Percentiles rank a stretch among this genome's conserved stretches.
These are phyloP conservation scores for Escallonia herrerae DNA, from an alignment of 129 eudicot genomes.

Conservation along the genomic window DNA sequence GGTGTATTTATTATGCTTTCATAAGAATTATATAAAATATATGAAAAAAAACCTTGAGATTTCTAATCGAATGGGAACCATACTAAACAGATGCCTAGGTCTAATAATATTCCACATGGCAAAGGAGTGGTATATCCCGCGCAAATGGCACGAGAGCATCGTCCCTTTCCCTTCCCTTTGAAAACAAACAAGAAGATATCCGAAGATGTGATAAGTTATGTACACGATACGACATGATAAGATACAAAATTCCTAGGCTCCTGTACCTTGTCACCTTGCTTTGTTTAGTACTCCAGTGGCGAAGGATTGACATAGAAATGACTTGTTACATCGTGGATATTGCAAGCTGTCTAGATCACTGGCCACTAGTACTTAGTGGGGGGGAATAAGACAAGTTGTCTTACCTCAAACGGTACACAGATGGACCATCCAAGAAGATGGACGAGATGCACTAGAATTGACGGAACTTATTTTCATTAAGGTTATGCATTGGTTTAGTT, in stretches of 20 bases:
- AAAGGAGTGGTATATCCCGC: not conserved
- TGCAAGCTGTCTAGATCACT: not conserved
- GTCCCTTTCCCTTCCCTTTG: no score
- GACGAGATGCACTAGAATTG: no score
- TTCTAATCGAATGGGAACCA: no score
- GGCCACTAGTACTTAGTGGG: not conserved
- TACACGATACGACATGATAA: slow-evolving; percentile 10
- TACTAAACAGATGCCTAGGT: no score
- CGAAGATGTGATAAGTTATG: slow-evolving; percentile 10
- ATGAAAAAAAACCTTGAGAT: no score
- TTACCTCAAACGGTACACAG: not conserved
- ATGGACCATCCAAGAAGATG: no score
- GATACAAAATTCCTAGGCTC: not conserved
- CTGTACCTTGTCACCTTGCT: not conserved
- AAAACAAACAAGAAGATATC: not conserved
- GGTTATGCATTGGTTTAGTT: no score
- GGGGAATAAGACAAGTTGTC: not conserved
- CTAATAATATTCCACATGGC: not conserved
- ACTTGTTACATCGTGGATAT: not conserved
- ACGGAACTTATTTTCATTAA: no score
- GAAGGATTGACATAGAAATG: not conserved
- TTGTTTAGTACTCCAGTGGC: not conserved
- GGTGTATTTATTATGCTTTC: no score
- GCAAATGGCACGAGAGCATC: not conserved
- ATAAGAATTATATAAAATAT: no score